Evolutionary conservation across 225 moss, liverwort and hornwort species (phyloP).

Genomic region (Lunularia cruciata): DNA sequence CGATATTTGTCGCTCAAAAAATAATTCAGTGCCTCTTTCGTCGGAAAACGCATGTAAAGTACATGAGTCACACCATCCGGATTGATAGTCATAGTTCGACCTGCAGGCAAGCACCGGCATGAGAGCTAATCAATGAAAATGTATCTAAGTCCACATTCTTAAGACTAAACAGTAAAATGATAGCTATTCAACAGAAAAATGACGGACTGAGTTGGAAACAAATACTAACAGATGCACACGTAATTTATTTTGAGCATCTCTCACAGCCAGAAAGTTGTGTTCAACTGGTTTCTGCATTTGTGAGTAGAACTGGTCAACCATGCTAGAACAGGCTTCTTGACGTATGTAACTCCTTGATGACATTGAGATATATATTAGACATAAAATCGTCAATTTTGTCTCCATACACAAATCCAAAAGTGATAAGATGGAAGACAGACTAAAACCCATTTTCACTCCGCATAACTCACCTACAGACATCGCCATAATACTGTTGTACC

Average conservation of each 20-base stretch:
- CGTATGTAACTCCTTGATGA: neutral
- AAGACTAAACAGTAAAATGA: too few species aligned
- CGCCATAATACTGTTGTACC: constrained; percentile 32
- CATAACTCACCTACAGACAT: constrained; percentile 40
- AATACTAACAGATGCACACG: too few species aligned
- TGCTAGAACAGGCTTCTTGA: too few species aligned
- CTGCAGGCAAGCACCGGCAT: constrained; percentile 20
- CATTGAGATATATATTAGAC: neutral
- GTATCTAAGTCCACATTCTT: too few species aligned
- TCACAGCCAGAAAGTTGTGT: too few species aligned
- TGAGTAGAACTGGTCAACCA: too few species aligned
- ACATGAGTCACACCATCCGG: constrained; percentile 35
- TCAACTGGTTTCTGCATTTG: too few species aligned
- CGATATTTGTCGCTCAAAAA: constrained; percentile 34
- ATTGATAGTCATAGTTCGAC: constrained; percentile 25
- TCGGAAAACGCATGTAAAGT: constrained; percentile 41
- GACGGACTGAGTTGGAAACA: too few species aligned
- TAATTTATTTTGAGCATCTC: too few species aligned
- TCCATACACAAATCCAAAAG: neutral
- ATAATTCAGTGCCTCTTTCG: constrained; percentile 32
- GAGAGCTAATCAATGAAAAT: too few species aligned
- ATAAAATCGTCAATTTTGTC: neutral
- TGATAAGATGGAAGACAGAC: neutral
- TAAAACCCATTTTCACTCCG: neutral
- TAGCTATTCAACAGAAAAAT: too few species aligned